phyloP scores from a whole-genome alignment of 495 filamentous ascomycete species.

The Penicillium psychrofluorescens region DNA sequence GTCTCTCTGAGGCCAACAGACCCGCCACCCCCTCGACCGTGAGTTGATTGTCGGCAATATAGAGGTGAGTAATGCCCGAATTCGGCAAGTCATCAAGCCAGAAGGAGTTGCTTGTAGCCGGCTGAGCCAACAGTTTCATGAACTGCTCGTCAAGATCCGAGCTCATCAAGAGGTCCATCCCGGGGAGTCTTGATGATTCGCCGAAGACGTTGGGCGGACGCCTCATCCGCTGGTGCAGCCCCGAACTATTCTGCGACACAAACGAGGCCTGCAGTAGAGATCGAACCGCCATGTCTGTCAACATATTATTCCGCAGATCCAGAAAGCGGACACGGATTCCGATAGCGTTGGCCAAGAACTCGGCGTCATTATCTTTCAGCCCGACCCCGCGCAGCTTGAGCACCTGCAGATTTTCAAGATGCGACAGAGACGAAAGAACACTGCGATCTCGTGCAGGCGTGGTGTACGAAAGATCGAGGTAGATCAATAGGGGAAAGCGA shows the following conservation, averaged over 20 bases:
- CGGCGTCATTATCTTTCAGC: conserved; percentile 48
- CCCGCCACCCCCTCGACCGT: conserved; percentile 50
- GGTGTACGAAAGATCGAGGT: conserved; percentile 56
- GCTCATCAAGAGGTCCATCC: conserved; percentile 24
- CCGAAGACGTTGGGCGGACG: conserved; percentile 8
- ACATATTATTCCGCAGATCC: conserved; percentile 51
- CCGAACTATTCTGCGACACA: conserved; percentile 8
- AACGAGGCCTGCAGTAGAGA: conserved; percentile 47
- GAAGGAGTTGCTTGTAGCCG: conserved; percentile 35
- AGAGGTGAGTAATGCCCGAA: conserved; percentile 52
- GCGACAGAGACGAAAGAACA: conserved; percentile 38
- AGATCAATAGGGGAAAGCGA: conserved; percentile 48
- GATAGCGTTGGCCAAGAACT: conserved; percentile 46
- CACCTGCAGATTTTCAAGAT: conserved; percentile 45
- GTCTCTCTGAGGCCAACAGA: conserved; percentile 40
- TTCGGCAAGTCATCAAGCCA: conserved; percentile 47
- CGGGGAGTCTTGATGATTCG: conserved; percentile 3
- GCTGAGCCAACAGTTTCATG: conserved; percentile 39
- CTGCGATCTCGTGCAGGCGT: conserved; percentile 43
- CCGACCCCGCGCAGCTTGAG: conserved; percentile 52
- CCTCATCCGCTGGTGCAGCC: conserved; percentile 1
- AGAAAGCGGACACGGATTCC: conserved; percentile 46
- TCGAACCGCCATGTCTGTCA: conserved; percentile 49
- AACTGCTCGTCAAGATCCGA: conserved; percentile 44
- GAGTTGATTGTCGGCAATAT: conserved; percentile 51